Evolutionary conservation across 2,329 filamentous ascomycete genomes (phyloP).

Genomic region (Epichloe sp.): DNA sequence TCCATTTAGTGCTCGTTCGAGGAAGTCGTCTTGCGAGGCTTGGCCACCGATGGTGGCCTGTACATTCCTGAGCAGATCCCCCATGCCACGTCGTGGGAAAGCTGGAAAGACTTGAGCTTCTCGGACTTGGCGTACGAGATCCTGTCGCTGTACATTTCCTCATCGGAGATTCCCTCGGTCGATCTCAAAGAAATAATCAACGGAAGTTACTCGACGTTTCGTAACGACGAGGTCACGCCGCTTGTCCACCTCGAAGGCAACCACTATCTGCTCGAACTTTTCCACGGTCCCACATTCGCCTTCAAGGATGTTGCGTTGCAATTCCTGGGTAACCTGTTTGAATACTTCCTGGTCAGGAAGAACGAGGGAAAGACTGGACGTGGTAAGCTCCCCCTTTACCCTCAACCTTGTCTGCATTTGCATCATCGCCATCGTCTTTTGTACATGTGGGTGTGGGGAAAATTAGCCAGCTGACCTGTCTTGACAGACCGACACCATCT

Average conservation of each 20-base stretch:
- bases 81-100: constrained; percentile 15
- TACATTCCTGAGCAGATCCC: constrained; percentile 77
- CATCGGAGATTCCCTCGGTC: constrained; percentile 62
- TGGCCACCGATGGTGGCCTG: constrained; percentile 75
- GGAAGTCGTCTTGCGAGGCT: constrained; percentile 77
- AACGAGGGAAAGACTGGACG: constrained; percentile 55
- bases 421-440: no score
- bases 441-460: background rate
- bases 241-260: constrained; percentile 62
- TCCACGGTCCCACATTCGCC: constrained; percentile 89
- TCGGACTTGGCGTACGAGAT: constrained; percentile 73
- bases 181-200: constrained; percentile 77
- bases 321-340: constrained; percentile 90
- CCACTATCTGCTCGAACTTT: constrained; percentile 80
- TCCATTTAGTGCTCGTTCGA: constrained; percentile 66
- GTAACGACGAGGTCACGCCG: constrained; percentile 64
- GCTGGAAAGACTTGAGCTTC: constrained; percentile 70
- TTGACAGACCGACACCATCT: constrained; percentile 57
- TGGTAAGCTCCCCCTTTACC: constrained; percentile 20
- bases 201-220: constrained; percentile 82
- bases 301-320: constrained; percentile 97
- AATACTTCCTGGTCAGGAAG: constrained; percentile 67
- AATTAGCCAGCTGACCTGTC: constrained; percentile 9
- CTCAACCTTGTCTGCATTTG: background rate
- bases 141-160: constrained; percentile 76